A percentile compares a stretch with the other conserved stretches of the same genome.
Conservation (phyloP, 371 early-diverging fungal species). For the Mucor velutinosus region DNA sequence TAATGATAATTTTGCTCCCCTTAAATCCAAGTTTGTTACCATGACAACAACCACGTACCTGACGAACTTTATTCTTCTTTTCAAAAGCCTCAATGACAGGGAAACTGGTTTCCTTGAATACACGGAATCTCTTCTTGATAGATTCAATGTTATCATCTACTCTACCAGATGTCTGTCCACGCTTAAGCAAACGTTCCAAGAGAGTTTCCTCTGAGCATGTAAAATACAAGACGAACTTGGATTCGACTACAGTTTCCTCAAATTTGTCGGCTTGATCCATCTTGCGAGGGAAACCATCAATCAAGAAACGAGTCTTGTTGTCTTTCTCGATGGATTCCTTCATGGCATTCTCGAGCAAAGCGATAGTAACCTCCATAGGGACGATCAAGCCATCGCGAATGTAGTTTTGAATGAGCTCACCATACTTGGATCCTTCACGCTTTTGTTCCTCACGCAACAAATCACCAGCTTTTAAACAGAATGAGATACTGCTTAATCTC, state of each 20-base stretch:
- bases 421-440: slow-evolving; percentile 83
- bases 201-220: slow-evolving; percentile 87
- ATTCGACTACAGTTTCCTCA: slow-evolving; percentile 74
- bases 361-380: slow-evolving; percentile 93
- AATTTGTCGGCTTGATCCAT: slow-evolving; percentile 92
- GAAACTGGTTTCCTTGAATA: slow-evolving; percentile 78
- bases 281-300: slow-evolving; percentile 95
- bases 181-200: slow-evolving; percentile 79
- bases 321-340: slow-evolving; percentile 58
- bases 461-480: slow-evolving; percentile 79
- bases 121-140: slow-evolving; percentile 91
- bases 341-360: slow-evolving; percentile 89
- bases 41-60: slow-evolving; percentile 41
- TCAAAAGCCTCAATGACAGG: slow-evolving; percentile 86
- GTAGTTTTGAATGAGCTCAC: slow-evolving; percentile 85
- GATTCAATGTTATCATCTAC: slow-evolving; percentile 93
- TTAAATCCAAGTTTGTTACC: background rate
- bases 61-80: slow-evolving; percentile 70
- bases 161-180: slow-evolving; percentile 89
- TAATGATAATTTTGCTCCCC: slow-evolving; percentile 23
- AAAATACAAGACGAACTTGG: slow-evolving; percentile 79
- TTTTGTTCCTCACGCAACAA: slow-evolving; percentile 91
- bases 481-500: background rate
- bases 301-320: slow-evolving; percentile 71
- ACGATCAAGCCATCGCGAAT: slow-evolving; percentile 96